Base-by-base conservation (phyloP, 1,284 basidiomycete species). In the Apiotrichum montevideense region DNA sequence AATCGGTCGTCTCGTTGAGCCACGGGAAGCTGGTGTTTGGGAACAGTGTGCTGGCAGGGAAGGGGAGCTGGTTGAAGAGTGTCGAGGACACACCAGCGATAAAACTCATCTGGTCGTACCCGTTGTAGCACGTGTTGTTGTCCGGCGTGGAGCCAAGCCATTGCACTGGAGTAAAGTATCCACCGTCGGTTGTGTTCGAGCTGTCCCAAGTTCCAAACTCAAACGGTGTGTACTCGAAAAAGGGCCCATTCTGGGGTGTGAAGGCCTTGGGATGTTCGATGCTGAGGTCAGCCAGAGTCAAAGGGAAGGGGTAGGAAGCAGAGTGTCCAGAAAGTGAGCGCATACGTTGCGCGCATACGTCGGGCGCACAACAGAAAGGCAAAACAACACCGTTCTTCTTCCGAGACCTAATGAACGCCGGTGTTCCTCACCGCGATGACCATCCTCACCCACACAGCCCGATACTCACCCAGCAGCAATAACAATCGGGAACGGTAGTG, bases 141-240 rank as follows among this genome's bases (percentile, higher is more conserved):
- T 72, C 57, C 43, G 61, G 40, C 14, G 52, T 42, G 0, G 69
- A 73, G 3, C 77, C 77, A 29, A 78, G 65, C 58, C 72, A 77
- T 54, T 74, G 62, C 9, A 74, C 50, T 3, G 66, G 58, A 3
- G 75, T 75, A 51, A 77, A 76, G 21, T 66, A 71, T 6, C 74
- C 75, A n/a, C 57, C 51, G 32, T 63, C 63, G 52, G 54, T 35
- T 9, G 65, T 67, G 55, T 69, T 41, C 3, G 40, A 43, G 15
- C 15, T 75, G 39, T 76, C 73, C 78, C 78, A 81, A 0, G 73
- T 68, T 4, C 80, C 80, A 52, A 79, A 80, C 62, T 80, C 79
- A 52, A 66, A 76, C 0, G 77, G 78, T 1, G 72, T 79, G 54
- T 79, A 78, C 60, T 81, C 79, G 66, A 72, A 80, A 7, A 74